Conservation (phyloP, 2,329 filamentous ascomycete genomes). For the Aschersonia sp. region DNA sequence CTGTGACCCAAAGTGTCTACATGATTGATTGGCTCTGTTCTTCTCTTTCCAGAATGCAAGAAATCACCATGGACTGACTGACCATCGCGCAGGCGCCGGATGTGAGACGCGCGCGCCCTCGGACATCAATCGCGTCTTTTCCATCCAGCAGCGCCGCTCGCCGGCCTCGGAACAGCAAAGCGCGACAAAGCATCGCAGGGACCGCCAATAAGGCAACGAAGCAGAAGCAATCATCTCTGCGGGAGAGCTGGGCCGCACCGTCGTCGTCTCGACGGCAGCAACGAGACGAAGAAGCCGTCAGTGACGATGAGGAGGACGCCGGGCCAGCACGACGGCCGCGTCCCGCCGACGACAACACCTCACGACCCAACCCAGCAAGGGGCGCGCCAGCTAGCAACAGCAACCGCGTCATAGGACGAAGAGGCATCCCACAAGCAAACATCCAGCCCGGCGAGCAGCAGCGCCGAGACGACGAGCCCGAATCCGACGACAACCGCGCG, state of each 20-base stretch:
- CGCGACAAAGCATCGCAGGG: not conserved
- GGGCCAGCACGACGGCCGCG: conserved; percentile 2
- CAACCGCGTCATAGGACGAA: conserved; percentile 3
- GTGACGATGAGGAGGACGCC: conserved; percentile 12
- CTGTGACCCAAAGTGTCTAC: no score
- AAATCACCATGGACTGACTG: no score
- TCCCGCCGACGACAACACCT: not conserved
- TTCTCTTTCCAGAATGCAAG: no score
- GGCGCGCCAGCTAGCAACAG: not conserved
- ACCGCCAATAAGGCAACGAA: not conserved
- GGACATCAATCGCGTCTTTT: conserved; percentile 24
- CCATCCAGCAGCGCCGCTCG: not conserved
- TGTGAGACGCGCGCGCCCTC: conserved; percentile 28
- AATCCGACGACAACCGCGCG: not conserved
- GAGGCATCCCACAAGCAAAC: conserved; percentile 4
- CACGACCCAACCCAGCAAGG: conserved; percentile 1
- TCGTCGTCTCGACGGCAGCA: no score
- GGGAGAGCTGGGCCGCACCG: conserved; percentile 1
- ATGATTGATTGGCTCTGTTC: no score
- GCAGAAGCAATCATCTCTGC: not conserved
- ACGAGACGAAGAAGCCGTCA: conserved; percentile 3
- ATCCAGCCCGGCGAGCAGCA: not conserved
- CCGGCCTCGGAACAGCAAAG: not conserved
- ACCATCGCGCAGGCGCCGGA: conserved; percentile 6
- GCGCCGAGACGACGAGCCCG: not conserved